phyloP scores from a whole-genome alignment of 129 eudicot species.

The Chrysanthemum lavandulifolium region DNA sequence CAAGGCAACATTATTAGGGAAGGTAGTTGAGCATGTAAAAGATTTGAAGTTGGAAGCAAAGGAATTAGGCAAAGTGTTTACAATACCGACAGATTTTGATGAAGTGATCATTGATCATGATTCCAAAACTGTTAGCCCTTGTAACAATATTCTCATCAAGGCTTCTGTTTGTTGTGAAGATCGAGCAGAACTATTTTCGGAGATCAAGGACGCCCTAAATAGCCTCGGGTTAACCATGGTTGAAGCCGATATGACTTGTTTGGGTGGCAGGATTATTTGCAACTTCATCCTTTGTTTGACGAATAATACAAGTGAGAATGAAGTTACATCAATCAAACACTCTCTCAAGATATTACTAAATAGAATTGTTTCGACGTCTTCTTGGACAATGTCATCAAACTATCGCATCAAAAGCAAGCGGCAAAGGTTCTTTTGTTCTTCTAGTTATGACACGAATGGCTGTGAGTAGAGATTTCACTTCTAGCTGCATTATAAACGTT shows the following conservation, averaged over 20 bases:
- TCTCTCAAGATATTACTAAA: slow-evolving; percentile 51
- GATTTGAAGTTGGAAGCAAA: slow-evolving; percentile 43
- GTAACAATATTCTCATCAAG: slow-evolving; percentile 35
- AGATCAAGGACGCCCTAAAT: slow-evolving; percentile 56
- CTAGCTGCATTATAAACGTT: neutral
- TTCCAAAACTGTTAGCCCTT: neutral
- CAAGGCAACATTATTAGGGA: slow-evolving; percentile 77
- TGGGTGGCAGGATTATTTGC: slow-evolving; percentile 74
- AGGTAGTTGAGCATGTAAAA: slow-evolving; percentile 61
- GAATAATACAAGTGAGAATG: slow-evolving; percentile 21
- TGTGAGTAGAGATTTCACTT: neutral
- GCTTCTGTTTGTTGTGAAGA: slow-evolving; percentile 78
- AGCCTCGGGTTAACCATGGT: slow-evolving; percentile 46
- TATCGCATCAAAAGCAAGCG: slow-evolving; percentile 79
- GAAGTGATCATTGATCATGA: slow-evolving; percentile 48
- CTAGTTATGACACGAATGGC: slow-evolving; percentile 21
- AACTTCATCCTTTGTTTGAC: slow-evolving; percentile 41
- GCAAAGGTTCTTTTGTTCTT: slow-evolving; percentile 76
- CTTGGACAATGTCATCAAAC: slow-evolving; percentile 41
- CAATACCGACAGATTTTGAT: slow-evolving; percentile 57
- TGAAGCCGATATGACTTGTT: slow-evolving; percentile 57
- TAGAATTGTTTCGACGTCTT: slow-evolving; percentile 51
- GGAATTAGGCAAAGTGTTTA: slow-evolving; percentile 47
- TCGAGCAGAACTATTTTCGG: slow-evolving; percentile 59
- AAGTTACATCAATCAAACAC: slow-evolving; percentile 39